Conservation (phyloP, 305 asterid genomes). For the Ajuga reptans region DNA sequence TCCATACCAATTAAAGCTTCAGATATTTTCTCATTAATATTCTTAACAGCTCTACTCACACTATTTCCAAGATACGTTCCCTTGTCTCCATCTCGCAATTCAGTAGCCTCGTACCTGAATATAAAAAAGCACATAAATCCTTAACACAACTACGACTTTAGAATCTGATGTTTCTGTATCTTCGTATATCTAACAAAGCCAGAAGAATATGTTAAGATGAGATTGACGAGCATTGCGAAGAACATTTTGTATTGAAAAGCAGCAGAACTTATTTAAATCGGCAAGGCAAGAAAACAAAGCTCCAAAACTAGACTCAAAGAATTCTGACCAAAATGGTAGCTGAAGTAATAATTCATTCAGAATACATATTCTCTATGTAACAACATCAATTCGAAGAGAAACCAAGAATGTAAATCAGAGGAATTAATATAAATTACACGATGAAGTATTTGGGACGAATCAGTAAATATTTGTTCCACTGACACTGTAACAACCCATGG, state of each 20-base stretch:
- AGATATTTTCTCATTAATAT: slow-evolving; percentile 87
- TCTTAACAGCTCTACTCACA: slow-evolving; percentile 82
- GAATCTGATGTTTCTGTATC: slow-evolving; percentile 8
- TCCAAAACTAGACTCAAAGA: neutral
- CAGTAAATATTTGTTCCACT: neutral
- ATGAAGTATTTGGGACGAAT: neutral
- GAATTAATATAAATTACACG: neutral
- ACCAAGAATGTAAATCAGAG: slow-evolving; percentile 10
- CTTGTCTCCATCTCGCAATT: slow-evolving; percentile 90
- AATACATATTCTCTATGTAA: neutral
- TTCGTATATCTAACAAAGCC: neutral
- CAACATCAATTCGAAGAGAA: neutral
- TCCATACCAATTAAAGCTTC: slow-evolving; percentile 98
- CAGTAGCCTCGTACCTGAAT: slow-evolving; percentile 82
- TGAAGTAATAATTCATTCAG: neutral
- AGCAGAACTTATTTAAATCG: neutral
- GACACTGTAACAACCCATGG: too few relatives aligned
- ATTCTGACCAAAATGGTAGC: neutral
- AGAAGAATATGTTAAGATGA: slow-evolving; percentile 4
- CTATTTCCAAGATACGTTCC: slow-evolving; percentile 92
- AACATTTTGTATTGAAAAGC: neutral
- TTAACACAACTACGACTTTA: neutral
- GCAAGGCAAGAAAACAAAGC: neutral
- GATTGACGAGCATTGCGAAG: neutral
- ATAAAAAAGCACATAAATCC: slow-evolving; percentile 18